Percentiles rank a stretch among this genome's conserved stretches.
Conservation (phyloP, 352 stramenopile genomes). For the Phytophthora crassamura region DNA sequence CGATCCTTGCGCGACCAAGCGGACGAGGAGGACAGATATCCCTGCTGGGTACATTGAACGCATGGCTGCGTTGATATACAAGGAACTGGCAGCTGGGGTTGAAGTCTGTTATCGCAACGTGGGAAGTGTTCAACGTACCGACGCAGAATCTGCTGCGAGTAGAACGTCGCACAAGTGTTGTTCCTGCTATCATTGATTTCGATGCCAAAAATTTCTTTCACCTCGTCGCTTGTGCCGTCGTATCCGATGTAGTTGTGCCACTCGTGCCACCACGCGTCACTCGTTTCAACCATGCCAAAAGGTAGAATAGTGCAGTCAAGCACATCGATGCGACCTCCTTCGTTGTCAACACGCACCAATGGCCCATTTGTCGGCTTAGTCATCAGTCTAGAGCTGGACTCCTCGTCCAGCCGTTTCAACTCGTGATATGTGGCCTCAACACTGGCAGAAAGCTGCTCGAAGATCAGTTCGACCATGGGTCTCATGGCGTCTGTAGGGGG, state of each 20-base stretch:
- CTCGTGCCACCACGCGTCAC: conserved; percentile 40
- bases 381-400: conserved; percentile 7
- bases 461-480: conserved; percentile 24
- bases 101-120: conserved; percentile 42
- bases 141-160: conserved; percentile 54
- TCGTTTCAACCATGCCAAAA: conserved; percentile 36
- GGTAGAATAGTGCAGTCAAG: conserved; percentile 38
- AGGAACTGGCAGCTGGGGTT: conserved; percentile 39
- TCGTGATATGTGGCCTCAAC: conserved; percentile 37
- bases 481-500: conserved; percentile 3
- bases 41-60: conserved; percentile 20
- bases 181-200: conserved; percentile 48
- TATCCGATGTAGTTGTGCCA: conserved; percentile 29
- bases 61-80: conserved; percentile 34
- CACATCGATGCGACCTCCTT: conserved; percentile 38
- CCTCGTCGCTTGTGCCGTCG: conserved; percentile 39
- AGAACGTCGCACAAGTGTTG: conserved; percentile 51
- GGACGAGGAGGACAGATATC: conserved; percentile 26
- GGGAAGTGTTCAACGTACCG: conserved; percentile 48
- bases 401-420: conserved; percentile 35
- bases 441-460: conserved; percentile 30
- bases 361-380: conserved; percentile 10
- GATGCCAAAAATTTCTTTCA: conserved; percentile 56
- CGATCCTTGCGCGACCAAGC: conserved; percentile 12
- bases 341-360: conserved; percentile 29